Percentiles rank a stretch among this genome's conserved stretches.
Conservation (phyloP, 1,284 basidiomycete genomes). For the Wallemia ichthyophaga region DNA sequence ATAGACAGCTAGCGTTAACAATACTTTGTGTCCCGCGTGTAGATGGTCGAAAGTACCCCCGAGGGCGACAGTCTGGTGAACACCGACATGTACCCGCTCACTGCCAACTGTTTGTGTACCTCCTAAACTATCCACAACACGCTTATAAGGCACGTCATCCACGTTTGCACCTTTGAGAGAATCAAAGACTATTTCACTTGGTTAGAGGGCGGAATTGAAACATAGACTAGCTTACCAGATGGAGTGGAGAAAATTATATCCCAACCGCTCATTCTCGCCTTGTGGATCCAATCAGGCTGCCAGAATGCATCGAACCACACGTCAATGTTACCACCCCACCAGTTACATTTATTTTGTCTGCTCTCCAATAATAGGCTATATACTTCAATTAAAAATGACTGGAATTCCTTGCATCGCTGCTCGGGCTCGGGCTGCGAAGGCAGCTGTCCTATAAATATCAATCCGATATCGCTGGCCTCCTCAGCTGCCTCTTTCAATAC, state of each 20-base stretch:
- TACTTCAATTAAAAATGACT: background rate
- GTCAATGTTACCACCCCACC: background rate
- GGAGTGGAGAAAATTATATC: background rate
- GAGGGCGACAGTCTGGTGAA: slow-evolving; percentile 14
- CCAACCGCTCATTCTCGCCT: background rate
- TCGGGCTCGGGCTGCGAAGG: background rate
- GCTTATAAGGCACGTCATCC: background rate
- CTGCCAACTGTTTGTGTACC: background rate
- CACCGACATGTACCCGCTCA: background rate
- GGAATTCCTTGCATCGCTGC: background rate
- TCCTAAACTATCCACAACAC: background rate
- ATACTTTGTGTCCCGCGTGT: slow-evolving; percentile 88
- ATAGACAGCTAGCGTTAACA: slow-evolving; percentile 69
- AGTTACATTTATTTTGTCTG: background rate
- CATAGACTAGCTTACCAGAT: background rate
- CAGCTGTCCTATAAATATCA: background rate
- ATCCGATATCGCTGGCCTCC: background rate
- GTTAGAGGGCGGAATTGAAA: background rate
- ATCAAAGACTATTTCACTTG: background rate
- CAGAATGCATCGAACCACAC: background rate
- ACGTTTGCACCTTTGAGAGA: background rate
- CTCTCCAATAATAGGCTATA: background rate
- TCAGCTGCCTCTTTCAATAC: background rate
- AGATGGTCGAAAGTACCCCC: slow-evolving; percentile 88
- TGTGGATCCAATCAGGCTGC: background rate